A percentile compares a stretch with the other conserved stretches of the same genome.
These are phyloP conservation scores for Lophium mytilinum DNA, from an alignment of 495 filamentous ascomycete species.

Conservation along the genomic window DNA sequence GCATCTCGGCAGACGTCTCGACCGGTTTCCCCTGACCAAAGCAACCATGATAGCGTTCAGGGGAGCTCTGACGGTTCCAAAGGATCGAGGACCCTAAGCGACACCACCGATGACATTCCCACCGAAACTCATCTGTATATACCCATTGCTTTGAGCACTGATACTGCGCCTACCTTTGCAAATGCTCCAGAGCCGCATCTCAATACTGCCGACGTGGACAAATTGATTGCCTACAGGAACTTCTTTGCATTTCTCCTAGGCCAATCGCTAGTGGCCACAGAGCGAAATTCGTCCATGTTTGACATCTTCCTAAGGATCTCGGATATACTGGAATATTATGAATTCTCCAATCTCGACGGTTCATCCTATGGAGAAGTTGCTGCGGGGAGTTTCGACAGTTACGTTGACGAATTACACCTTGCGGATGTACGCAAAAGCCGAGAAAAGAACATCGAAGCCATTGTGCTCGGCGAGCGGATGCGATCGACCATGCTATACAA, in stretches of 20 bases:
- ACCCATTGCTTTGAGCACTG: constrained; percentile 37
- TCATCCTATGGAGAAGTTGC: constrained; percentile 77
- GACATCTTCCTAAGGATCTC: constrained; percentile 65
- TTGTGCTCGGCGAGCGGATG: constrained; percentile 82
- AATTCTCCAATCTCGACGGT: constrained; percentile 73
- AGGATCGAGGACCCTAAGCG: constrained; percentile 24
- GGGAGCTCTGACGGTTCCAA: constrained; percentile 26
- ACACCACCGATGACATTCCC: constrained; percentile 31
- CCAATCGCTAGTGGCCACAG: constrained; percentile 72
- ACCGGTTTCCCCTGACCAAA: constrained; percentile 11
- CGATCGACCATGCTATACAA: constrained; percentile 73
- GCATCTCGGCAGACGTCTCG: constrained; percentile 5
- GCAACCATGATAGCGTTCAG: neutral
- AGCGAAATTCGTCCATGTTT: constrained; percentile 59
- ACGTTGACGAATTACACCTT: constrained; percentile 64
- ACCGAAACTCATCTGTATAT: constrained; percentile 63
- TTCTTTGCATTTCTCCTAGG: constrained; percentile 81
- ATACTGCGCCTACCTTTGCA: constrained; percentile 27
- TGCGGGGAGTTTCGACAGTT: constrained; percentile 63
- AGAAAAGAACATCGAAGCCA: constrained; percentile 84
- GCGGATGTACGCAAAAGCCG: constrained; percentile 74
- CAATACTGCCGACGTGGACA: constrained; percentile 52
- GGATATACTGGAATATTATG: constrained; percentile 58
- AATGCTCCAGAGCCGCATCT: constrained; percentile 32
- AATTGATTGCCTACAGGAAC: constrained; percentile 72